Evolutionary conservation across 257 asterid species (phyloP).

Genomic region (Capsicum rhomboideum): DNA sequence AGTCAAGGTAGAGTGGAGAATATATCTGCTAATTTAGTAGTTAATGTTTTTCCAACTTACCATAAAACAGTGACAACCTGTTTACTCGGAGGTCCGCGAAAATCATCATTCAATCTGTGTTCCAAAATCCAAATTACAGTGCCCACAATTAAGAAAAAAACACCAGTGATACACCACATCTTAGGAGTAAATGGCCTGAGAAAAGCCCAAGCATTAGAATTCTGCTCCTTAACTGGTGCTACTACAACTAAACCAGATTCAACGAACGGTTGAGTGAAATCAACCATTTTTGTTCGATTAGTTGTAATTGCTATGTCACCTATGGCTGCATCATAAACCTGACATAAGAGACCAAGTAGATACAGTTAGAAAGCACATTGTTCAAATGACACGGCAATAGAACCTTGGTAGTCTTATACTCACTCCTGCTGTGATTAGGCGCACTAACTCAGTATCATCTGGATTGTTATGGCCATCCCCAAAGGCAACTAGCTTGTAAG

Average conservation of each 20-base stretch:
- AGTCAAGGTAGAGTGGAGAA: background rate
- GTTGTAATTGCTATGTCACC: slow-evolving; percentile 60
- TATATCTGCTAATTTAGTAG: background rate
- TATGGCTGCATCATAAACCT: slow-evolving; percentile 49
- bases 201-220: slow-evolving; percentile 43
- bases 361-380: background rate
- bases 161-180: slow-evolving; percentile 44
- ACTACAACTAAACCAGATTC: slow-evolving; percentile 59
- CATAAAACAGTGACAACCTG: slow-evolving; percentile 45
- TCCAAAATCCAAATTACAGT: slow-evolving; percentile 52
- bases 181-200: slow-evolving; percentile 35
- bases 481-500: slow-evolving; percentile 28
- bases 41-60: slow-evolving; percentile 17
- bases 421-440: slow-evolving; percentile 38
- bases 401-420: slow-evolving; percentile 3
- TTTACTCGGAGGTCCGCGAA: slow-evolving; percentile 52
- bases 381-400: background rate
- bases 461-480: slow-evolving; percentile 52
- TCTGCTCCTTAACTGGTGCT: slow-evolving; percentile 32
- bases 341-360: background rate
- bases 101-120: slow-evolving; percentile 43
- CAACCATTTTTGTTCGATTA: slow-evolving; percentile 42
- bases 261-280: slow-evolving; percentile 58
- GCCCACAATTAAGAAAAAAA: slow-evolving; percentile 34
- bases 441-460: slow-evolving; percentile 32